Evolutionary conservation across 192 early-diverging fungal genomes (phyloP).

Genomic region (Backusella liffmaniae): DNA sequence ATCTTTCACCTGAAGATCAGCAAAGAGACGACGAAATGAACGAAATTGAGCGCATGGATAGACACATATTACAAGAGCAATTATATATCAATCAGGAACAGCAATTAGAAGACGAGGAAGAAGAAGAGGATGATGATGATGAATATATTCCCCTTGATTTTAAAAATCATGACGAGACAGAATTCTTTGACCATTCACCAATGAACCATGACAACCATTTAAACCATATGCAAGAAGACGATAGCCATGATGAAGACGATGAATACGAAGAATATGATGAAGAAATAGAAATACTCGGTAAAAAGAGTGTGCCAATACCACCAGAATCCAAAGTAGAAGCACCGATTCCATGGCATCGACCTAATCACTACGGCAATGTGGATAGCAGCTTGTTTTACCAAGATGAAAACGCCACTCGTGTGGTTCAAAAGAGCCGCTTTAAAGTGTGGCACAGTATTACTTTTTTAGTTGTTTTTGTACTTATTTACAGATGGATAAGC

Average conservation of each 20-base stretch:
- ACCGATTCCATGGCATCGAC: neutral
- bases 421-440: slow-evolving; percentile 1
- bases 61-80: neutral
- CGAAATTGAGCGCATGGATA: slow-evolving; percentile 14
- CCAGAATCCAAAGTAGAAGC: neutral
- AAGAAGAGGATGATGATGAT: neutral
- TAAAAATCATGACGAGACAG: neutral
- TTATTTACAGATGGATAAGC: slow-evolving; percentile 7
- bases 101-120: neutral
- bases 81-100: neutral
- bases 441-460: slow-evolving; percentile 4
- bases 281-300: neutral
- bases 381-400: neutral
- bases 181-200: neutral
- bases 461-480: neutral
- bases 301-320: neutral
- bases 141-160: neutral
- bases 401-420: neutral
- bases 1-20: neutral
- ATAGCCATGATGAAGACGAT: neutral
- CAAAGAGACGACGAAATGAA: slow-evolving; percentile 8
- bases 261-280: neutral
- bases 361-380: neutral
- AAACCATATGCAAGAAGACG: neutral
- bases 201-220: neutral